These are phyloP conservation scores for Neospora caninum DNA, from an alignment of 169 alveolate species.

Conservation along the genomic window DNA sequence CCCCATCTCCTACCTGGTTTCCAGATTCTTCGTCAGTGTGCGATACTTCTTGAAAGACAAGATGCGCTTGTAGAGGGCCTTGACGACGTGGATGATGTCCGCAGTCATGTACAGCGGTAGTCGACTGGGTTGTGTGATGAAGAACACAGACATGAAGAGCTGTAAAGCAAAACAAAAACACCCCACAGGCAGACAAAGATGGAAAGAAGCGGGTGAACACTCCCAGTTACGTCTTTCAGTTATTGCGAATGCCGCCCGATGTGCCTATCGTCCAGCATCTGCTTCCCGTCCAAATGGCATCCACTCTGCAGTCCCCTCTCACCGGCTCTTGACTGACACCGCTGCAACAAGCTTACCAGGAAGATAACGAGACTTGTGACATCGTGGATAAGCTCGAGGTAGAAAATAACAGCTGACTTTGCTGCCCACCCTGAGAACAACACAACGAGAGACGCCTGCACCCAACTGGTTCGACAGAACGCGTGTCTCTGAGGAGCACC, in stretches of 20 bases:
- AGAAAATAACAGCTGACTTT: conserved; percentile 50
- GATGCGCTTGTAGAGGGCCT: conserved; percentile 42
- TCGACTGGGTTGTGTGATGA: conserved; percentile 83
- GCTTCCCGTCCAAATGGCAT: too few species aligned
- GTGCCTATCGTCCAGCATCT: too few species aligned
- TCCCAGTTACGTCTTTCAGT: too few species aligned
- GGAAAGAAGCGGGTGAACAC: background rate
- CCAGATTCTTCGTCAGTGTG: conserved; percentile 63
- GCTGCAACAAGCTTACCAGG: conserved; percentile 23
- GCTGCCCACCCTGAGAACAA: conserved; percentile 48
- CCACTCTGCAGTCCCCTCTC: too few species aligned
- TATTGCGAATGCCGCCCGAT: too few species aligned
- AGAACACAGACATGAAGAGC: conserved; percentile 76
- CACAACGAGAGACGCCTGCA: background rate
- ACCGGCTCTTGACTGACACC: background rate
- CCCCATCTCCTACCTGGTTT: conserved; percentile 56
- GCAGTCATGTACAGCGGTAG: conserved; percentile 88
- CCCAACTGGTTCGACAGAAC: background rate
- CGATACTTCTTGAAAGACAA: conserved; percentile 61
- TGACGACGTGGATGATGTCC: conserved; percentile 84
- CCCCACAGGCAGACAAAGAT: background rate
- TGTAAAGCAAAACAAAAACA: conserved; percentile 17
- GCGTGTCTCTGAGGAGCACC: background rate
- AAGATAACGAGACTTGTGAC: conserved; percentile 42
- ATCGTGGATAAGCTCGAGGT: conserved; percentile 57